A percentile compares a stretch with the other conserved stretches of the same genome.
phyloP scores from a whole-genome alignment of 202 grass and related monocot genomes.

The Schoenoplectus triqueter region DNA sequence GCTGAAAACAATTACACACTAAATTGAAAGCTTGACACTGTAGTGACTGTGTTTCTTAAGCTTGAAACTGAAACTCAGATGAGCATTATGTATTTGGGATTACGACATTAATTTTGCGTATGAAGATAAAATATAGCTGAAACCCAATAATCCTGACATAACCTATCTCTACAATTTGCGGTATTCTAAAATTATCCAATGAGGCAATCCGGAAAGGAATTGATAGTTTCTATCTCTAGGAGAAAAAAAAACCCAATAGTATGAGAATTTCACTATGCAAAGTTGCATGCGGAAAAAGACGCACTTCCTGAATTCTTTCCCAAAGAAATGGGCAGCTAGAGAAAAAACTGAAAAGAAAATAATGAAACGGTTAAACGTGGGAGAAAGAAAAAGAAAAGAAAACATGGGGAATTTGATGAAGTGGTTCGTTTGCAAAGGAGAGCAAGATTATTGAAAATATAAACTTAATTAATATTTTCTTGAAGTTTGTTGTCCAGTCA shows the following conservation, averaged over 20 bases:
- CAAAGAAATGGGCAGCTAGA: constrained; percentile 52
- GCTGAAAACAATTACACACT: not conserved
- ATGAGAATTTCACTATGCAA: constrained; percentile 42
- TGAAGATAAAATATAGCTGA: not conserved
- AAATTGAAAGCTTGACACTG: not conserved
- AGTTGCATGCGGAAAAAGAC: constrained; percentile 44
- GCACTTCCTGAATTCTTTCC: constrained; percentile 44
- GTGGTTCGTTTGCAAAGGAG: constrained; percentile 76
- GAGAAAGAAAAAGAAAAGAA: constrained; percentile 60
- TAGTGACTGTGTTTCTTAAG: not conserved
- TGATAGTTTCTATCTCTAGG: constrained; percentile 46
- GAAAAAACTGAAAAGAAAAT: constrained; percentile 47
- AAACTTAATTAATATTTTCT: no score
- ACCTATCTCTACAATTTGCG: not conserved
- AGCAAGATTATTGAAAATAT: no score
- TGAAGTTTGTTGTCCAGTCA: no score
- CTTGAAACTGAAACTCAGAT: not conserved
- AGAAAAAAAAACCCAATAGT: constrained; percentile 43
- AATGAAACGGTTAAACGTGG: constrained; percentile 42
- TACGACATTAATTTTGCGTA: not conserved
- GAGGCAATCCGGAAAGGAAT: constrained; percentile 59
- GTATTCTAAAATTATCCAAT: constrained; percentile 37
- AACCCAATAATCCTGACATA: constrained; percentile 10
- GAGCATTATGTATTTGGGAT: constrained; percentile 4
- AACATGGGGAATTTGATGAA: constrained; percentile 66